Evolutionary conservation across 805 yeast genomes (phyloP).

Genomic region (Deakozyma indianensis): DNA sequence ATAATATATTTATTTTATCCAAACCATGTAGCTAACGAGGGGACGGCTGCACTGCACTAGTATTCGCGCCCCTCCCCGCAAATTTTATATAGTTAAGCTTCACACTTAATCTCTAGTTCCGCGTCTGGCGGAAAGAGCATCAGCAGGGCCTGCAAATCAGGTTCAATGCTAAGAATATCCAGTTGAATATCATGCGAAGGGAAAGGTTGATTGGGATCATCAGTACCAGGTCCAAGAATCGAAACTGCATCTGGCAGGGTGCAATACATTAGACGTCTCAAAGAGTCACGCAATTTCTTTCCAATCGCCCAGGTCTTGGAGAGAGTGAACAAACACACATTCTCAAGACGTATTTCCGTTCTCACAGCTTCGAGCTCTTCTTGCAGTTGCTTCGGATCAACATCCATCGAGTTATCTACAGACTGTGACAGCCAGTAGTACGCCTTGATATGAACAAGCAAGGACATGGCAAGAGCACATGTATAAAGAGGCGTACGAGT

Average conservation of each 20-base stretch:
- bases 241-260: neutral
- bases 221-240: neutral
- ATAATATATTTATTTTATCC: no score
- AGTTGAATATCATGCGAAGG: neutral
- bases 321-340: neutral
- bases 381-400: neutral
- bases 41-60: no score
- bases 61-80: no score
- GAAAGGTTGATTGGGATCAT: neutral
- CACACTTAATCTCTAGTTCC: no score
- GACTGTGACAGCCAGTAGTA: neutral
- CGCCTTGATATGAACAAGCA: neutral
- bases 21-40: no score
- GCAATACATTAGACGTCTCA: neutral
- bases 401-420: neutral
- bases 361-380: neutral
- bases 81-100: no score
- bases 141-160: neutral
- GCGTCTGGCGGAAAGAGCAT: no score
- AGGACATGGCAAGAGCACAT: neutral
- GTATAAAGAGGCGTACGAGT: neutral
- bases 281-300: neutral
- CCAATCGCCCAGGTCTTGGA: neutral
- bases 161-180: neutral
- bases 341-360: neutral